These are phyloP conservation scores for Nakaseomyces kungkrabaensis DNA, from an alignment of 1,139 yeast genomes.

Conservation along the genomic window DNA sequence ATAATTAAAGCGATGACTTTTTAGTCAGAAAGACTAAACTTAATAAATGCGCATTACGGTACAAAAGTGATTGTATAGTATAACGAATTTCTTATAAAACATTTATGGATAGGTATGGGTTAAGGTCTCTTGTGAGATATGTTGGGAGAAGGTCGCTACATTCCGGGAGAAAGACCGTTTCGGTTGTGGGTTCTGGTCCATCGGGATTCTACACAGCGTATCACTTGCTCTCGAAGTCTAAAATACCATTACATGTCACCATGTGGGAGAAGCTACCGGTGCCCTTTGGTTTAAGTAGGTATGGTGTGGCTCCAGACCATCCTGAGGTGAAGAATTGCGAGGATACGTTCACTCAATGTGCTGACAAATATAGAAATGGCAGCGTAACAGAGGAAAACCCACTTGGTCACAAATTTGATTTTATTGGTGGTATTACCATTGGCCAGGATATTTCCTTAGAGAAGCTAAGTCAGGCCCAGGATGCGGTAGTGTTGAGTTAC, in stretches of 20 bases:
- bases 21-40: background rate
- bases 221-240: constrained; percentile 48
- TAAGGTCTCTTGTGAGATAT: background rate
- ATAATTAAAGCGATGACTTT: background rate
- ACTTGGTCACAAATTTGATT: constrained; percentile 39
- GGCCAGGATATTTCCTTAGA: constrained; percentile 48
- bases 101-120: background rate
- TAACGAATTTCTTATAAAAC: too few species aligned
- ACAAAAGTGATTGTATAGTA: too few species aligned
- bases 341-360: constrained; percentile 63
- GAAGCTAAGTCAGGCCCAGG: constrained; percentile 46
- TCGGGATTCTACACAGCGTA: constrained; percentile 91
- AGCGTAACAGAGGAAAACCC: constrained; percentile 5
- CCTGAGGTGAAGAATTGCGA: constrained; percentile 91
- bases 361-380: constrained; percentile 26
- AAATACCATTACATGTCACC: constrained; percentile 43
- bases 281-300: constrained; percentile 84
- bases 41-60: too few species aligned
- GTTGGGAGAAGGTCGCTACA: background rate
- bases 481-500: constrained; percentile 69
- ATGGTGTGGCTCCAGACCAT: constrained; percentile 99
- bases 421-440: constrained; percentile 64
- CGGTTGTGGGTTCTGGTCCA: constrained; percentile 92
- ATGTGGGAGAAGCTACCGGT: constrained; percentile 76
- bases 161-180: constrained; percentile 15